phyloP scores from a whole-genome alignment of 2,329 filamentous ascomycete genomes.

The Sclerotinia glacialis region DNA sequence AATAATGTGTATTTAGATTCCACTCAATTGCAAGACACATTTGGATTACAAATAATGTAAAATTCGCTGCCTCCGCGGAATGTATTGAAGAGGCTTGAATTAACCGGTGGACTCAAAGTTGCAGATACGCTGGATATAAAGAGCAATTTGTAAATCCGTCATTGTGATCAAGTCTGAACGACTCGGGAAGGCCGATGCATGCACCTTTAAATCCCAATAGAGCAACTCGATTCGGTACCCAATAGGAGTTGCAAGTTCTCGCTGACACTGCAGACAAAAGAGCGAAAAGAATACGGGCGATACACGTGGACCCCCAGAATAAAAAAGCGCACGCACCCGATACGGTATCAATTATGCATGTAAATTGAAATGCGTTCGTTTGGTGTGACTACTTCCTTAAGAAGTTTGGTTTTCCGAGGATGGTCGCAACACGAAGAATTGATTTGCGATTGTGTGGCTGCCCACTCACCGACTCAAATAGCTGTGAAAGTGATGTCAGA shows the following conservation, averaged over 20 bases:
- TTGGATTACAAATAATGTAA: neutral
- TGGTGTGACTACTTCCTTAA: neutral
- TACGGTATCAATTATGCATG: constrained; percentile 11
- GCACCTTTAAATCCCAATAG: constrained; percentile 10
- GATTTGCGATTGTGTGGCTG: neutral
- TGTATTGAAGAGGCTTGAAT: neutral
- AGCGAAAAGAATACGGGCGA: neutral
- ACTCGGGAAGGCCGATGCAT: constrained; percentile 20
- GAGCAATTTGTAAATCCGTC: constrained; percentile 2
- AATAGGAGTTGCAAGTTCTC: neutral
- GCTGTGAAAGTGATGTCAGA: constrained; percentile 8
- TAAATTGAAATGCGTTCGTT: constrained; percentile 2
- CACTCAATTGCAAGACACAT: neutral
- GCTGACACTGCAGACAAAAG: constrained; percentile 16
- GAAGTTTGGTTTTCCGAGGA: neutral
- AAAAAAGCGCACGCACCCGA: constrained; percentile 5
- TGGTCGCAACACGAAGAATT: neutral
- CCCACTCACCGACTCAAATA: constrained; percentile 20
- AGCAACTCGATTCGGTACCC: constrained; percentile 11
- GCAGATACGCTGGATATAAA: constrained; percentile 1
- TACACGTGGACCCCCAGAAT: constrained; percentile 6
- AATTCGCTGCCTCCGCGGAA: neutral
- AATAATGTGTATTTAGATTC: neutral
- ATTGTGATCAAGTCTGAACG: constrained; percentile 12
- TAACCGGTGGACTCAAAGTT: neutral